Base-by-base conservation (phyloP, 176 grass and related monocot genomes). In the Oryza rufipogon region DNA sequence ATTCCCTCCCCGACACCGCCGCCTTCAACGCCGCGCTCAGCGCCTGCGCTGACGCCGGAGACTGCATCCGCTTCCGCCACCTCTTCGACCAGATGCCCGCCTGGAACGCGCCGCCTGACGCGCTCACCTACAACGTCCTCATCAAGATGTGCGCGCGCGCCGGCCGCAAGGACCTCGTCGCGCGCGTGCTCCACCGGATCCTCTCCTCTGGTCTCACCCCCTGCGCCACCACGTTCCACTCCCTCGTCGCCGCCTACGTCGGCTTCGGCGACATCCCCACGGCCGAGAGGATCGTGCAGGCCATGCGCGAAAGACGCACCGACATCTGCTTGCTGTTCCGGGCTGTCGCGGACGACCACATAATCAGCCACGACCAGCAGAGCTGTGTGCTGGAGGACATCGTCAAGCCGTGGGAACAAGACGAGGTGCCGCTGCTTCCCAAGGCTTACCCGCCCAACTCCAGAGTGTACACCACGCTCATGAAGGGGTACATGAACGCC, bases 401-500 rank as follows among this genome's bases (percentile, higher is more conserved):
- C 14, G 76, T 98, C 6, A 5, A 28, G 28, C 28, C 28, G 26
- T 28, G 1, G 28, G 28, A 28, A 2, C 28, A 28, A 19, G 61
- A 6, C 0, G 75, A 76, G 26, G 45, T 52, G 28, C 92, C 83
- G 34, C 52, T 89, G 71, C 87, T 97, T 28, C 87, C 87, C 13
- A 87, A 60, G 84, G 77, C 86, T 8, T 94, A 91, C 23, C 23
- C 69, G 4, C 91, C 95, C 17, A 86, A 93, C 76, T 66, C 90
- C 36, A 86, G 95, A 78, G 88, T 95, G 41, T 98, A 98, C 85
- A 98, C 92, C 3, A 98, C 95, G 48, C 80, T 98, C 7, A 95
- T 98, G 95, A 98, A 98, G 66, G 66, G 95, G 0, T 98, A 98
- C 89, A 95, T 91, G 95, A 92, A 91, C 69, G 85, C 67, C n/a